Conservation (phyloP, 2,329 filamentous ascomycete genomes). For the Curvularia sp. region DNA sequence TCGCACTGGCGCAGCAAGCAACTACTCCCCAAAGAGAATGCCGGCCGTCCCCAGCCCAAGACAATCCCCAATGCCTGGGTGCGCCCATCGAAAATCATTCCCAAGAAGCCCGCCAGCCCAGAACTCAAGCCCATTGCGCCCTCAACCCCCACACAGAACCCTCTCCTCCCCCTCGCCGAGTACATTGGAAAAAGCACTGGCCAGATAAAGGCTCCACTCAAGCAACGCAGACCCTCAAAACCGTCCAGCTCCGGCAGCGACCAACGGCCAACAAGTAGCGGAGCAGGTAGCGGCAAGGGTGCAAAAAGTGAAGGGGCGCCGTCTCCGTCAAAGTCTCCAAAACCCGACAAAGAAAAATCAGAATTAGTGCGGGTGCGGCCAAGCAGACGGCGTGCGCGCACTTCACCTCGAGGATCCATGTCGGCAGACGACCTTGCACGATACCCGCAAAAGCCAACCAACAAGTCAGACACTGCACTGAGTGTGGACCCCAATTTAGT, state of each 20-base stretch:
- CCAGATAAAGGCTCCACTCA: slow-evolving; percentile 32
- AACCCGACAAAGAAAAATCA: slow-evolving; percentile 25
- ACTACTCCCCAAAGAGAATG: slow-evolving; percentile 43
- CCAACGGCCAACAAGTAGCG: slow-evolving; percentile 43
- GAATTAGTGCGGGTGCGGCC: slow-evolving; percentile 42
- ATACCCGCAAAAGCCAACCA: slow-evolving; percentile 25
- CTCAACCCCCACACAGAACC: slow-evolving; percentile 23
- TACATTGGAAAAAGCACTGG: slow-evolving; percentile 39
- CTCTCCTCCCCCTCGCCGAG: slow-evolving; percentile 29
- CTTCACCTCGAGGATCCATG: slow-evolving; percentile 42
- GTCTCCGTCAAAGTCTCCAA: slow-evolving; percentile 29
- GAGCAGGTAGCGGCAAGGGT: slow-evolving; percentile 39
- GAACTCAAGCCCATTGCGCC: slow-evolving; percentile 21
- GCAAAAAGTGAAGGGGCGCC: slow-evolving; percentile 31
- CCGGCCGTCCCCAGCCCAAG: slow-evolving; percentile 42
- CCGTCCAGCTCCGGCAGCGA: slow-evolving; percentile 43
- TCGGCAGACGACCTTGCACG: slow-evolving; percentile 39
- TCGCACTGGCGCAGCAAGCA: slow-evolving; percentile 78
- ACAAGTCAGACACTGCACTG: slow-evolving; percentile 36
- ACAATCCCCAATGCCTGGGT: slow-evolving; percentile 50
- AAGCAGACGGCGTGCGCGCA: slow-evolving; percentile 35
- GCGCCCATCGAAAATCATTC: slow-evolving; percentile 41
- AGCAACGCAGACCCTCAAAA: slow-evolving; percentile 40
- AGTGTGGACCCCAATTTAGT: slow-evolving; percentile 33
- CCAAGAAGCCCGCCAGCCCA: slow-evolving; percentile 25